Conservation (phyloP, 2,329 filamentous ascomycete genomes). For the Ophiostoma populinum region DNA sequence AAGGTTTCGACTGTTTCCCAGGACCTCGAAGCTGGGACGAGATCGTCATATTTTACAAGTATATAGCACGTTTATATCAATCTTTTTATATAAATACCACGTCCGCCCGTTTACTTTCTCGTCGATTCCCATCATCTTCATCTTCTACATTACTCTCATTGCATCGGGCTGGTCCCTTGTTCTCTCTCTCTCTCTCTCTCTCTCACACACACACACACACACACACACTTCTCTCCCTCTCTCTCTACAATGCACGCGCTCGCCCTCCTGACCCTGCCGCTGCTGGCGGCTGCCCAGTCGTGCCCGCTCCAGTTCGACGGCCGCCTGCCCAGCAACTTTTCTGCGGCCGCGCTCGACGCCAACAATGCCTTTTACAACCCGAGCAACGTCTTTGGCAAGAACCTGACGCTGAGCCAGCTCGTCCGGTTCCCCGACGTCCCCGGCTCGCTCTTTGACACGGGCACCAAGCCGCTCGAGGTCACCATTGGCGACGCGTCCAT, state of each 20-base stretch:
- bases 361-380: constrained; percentile 30
- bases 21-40: too few species aligned
- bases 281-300: constrained; percentile 14
- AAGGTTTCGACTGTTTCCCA: too few species aligned
- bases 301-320: constrained; percentile 28
- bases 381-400: constrained; percentile 32
- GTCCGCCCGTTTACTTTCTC: too few species aligned
- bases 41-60: too few species aligned
- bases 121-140: background rate
- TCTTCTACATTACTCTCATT: too few species aligned
- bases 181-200: background rate
- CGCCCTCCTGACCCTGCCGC: constrained; percentile 5
- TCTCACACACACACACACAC: background rate
- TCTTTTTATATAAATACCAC: too few species aligned
- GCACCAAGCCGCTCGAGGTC: constrained; percentile 30
- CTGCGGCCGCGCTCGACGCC: constrained; percentile 23
- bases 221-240: background rate
- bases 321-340: constrained; percentile 23
- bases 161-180: constrained; percentile 6
- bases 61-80: too few species aligned
- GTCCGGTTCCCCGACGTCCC: constrained; percentile 27
- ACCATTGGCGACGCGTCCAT: constrained; percentile 40
- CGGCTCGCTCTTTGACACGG: constrained; percentile 27
- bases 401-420: constrained; percentile 32
- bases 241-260: too few species aligned